Conservation (phyloP, 1,284 basidiomycete species). For the Fereydounia khargensis region DNA sequence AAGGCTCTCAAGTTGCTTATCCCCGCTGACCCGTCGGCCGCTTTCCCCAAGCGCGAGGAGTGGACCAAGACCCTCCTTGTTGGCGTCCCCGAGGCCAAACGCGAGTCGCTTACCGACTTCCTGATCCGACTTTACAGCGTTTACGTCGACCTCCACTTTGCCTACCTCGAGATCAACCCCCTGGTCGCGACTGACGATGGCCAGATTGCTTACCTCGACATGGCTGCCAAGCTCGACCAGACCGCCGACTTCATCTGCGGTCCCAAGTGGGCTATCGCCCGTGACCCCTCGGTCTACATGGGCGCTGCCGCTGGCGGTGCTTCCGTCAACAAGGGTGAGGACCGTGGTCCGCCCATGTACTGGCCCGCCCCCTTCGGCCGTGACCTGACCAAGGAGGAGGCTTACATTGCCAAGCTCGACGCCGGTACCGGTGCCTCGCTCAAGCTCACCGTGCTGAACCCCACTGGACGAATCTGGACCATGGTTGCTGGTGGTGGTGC, state of each 20-base stretch:
- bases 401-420: constrained; percentile 97
- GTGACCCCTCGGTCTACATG: constrained; percentile 74
- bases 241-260: constrained; percentile 98
- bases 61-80: constrained; percentile 45
- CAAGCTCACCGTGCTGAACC: constrained; percentile 94
- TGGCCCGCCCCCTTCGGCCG: constrained; percentile 98
- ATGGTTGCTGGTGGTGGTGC: constrained; percentile 89
- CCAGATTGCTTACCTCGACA: constrained; percentile 92
- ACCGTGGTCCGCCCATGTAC: constrained; percentile 84
- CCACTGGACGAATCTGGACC: constrained; percentile 94
- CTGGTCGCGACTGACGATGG: constrained; percentile 87
- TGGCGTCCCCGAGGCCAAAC: constrained; percentile 44
- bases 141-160: constrained; percentile 80
- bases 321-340: constrained; percentile 59
- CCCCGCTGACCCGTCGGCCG: constrained; percentile 73
- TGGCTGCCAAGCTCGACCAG: constrained; percentile 97
- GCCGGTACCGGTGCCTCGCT: constrained; percentile 95
- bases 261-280: constrained; percentile 96
- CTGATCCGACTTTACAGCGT: constrained; percentile 91
- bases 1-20: constrained; percentile 88
- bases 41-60: constrained; percentile 76
- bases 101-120: constrained; percentile 66
- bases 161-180: constrained; percentile 99
- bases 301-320: constrained; percentile 2
- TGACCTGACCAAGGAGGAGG: constrained; percentile 96